A percentile compares a stretch with the other conserved stretches of the same genome.
phyloP scores from a whole-genome alignment of 1,284 basidiomycete species.

The Rhodotorula sp. region DNA sequence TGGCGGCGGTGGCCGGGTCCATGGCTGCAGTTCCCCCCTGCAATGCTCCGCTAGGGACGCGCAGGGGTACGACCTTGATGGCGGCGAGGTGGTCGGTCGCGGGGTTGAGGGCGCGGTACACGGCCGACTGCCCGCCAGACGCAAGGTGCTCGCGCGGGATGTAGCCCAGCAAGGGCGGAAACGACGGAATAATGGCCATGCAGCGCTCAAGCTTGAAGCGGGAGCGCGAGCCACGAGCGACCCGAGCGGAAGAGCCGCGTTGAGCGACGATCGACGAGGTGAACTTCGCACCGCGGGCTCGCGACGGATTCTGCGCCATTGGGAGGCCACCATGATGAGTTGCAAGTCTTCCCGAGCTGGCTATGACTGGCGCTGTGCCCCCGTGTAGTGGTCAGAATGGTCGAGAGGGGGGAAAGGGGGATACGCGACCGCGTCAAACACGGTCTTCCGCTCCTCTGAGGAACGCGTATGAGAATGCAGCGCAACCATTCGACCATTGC shows the following conservation, averaged over 20 bases:
- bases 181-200: background rate
- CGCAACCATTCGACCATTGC: too few species aligned
- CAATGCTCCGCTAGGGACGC: background rate
- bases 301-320: too few species aligned
- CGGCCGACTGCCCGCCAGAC: constrained; percentile 62
- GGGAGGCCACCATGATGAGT: too few species aligned
- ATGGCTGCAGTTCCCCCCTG: background rate
- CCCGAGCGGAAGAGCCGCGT: background rate
- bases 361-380: too few species aligned
- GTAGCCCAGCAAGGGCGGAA: constrained; percentile 58
- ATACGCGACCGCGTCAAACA: background rate
- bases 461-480: background rate
- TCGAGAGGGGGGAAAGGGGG: too few species aligned
- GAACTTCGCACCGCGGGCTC: too few species aligned
- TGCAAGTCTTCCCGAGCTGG: too few species aligned
- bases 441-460: background rate
- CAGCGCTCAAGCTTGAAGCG: background rate
- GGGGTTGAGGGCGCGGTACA: constrained; percentile 37
- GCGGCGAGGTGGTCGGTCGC: constrained; percentile 61
- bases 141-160: constrained; percentile 73
- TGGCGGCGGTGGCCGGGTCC: constrained; percentile 47
- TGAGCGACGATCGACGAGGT: background rate
- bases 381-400: too few species aligned
- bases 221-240: background rate
- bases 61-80: constrained; percentile 73